These are phyloP conservation scores for Botrytis tulipae DNA, from an alignment of 2,329 filamentous ascomycete genomes.

Conservation along the genomic window DNA sequence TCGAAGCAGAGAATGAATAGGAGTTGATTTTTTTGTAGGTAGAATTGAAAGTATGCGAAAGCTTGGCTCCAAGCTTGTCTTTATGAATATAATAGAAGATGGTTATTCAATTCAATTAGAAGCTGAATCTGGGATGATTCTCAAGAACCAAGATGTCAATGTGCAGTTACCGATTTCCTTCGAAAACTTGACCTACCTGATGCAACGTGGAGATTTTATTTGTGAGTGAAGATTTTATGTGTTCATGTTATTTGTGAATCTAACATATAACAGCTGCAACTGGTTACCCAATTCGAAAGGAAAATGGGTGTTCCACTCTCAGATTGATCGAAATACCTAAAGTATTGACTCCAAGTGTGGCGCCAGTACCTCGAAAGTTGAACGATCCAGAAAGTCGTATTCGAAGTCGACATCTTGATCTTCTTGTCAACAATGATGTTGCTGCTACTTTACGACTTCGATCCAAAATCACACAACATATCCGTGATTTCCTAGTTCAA, in stretches of 20 bases:
- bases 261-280: slow-evolving; percentile 50
- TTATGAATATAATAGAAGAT: slow-evolving; percentile 76
- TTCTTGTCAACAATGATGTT: slow-evolving; percentile 70
- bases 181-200: slow-evolving; percentile 60
- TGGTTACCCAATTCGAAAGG: slow-evolving; percentile 68
- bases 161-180: slow-evolving; percentile 43
- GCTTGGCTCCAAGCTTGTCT: slow-evolving; percentile 72
- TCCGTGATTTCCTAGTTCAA: slow-evolving; percentile 71
- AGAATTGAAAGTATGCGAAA: slow-evolving; percentile 69
- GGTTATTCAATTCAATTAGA: slow-evolving; percentile 73
- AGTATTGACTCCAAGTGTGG: slow-evolving; percentile 74
- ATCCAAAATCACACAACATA: slow-evolving; percentile 68
- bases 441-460: slow-evolving; percentile 71
- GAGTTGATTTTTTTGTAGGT: slow-evolving; percentile 44
- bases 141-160: slow-evolving; percentile 44
- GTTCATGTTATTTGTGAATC: neutral
- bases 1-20: neutral
- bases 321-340: slow-evolving; percentile 65
- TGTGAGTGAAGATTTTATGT: slow-evolving; percentile 52
- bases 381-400: slow-evolving; percentile 70
- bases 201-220: slow-evolving; percentile 80
- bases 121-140: slow-evolving; percentile 51
- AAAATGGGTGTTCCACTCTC: slow-evolving; percentile 69
- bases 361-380: slow-evolving; percentile 71
- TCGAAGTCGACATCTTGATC: slow-evolving; percentile 79